phyloP scores from a whole-genome alignment of 2,329 filamentous ascomycete species.

The Sclerotiophoma versabilis region DNA sequence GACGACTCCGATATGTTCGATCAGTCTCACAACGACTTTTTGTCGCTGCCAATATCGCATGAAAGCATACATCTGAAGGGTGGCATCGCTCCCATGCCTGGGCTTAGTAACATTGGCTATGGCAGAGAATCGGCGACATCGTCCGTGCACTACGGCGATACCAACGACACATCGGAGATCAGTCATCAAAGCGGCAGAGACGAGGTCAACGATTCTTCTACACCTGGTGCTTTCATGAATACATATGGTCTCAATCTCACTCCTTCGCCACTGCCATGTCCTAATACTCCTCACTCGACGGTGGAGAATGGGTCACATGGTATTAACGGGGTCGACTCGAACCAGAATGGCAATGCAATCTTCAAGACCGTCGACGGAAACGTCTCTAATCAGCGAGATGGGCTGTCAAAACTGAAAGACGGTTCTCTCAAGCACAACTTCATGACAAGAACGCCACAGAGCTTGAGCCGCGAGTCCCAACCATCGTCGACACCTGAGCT shows the following conservation, averaged over 20 bases:
- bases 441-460: slow-evolving; percentile 33
- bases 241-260: slow-evolving; percentile 37
- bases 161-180: slow-evolving; percentile 46
- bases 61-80: slow-evolving; percentile 45
- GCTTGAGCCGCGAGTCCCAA: slow-evolving; percentile 32
- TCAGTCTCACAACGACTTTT: slow-evolving; percentile 38
- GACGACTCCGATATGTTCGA: slow-evolving; percentile 47
- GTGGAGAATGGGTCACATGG: slow-evolving; percentile 22
- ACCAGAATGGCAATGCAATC: slow-evolving; percentile 20
- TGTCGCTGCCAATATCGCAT: slow-evolving; percentile 44
- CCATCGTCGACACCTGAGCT: slow-evolving; percentile 44
- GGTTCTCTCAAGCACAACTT: slow-evolving; percentile 20
- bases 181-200: slow-evolving; percentile 40
- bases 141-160: slow-evolving; percentile 49
- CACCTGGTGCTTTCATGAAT: slow-evolving; percentile 38
- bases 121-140: slow-evolving; percentile 49
- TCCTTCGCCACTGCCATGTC: slow-evolving; percentile 39
- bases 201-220: slow-evolving; percentile 42
- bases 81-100: slow-evolving; percentile 38
- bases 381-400: slow-evolving; percentile 14
- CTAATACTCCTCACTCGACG: slow-evolving; percentile 34
- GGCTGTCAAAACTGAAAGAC: slow-evolving; percentile 20
- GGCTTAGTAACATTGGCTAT: slow-evolving; percentile 49
- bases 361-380: slow-evolving; percentile 20
- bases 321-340: slow-evolving; percentile 10